phyloP scores from a whole-genome alignment of 202 grass and related monocot species.

The Eragrostis tef region DNA sequence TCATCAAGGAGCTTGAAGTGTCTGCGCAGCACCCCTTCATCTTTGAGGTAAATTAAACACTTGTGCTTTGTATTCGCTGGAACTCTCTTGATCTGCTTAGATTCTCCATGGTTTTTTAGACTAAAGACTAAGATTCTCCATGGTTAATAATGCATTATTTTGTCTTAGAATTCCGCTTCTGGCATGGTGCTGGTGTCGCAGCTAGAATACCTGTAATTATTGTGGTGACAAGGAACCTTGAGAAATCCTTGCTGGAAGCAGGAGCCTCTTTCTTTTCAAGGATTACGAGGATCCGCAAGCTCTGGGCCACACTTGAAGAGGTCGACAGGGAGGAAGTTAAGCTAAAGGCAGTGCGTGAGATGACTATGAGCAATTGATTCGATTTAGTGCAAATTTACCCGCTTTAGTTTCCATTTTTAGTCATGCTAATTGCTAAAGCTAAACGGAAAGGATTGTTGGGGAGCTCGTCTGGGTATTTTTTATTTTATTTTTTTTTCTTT shows the following conservation, averaged over 20 bases:
- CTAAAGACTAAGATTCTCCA: background rate
- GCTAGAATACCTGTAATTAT: constrained; percentile 68
- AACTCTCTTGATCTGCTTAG: background rate
- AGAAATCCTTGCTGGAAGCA: constrained; percentile 64
- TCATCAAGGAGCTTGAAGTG: constrained; percentile 62
- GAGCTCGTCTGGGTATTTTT: no score
- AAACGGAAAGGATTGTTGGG: background rate
- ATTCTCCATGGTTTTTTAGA: background rate
- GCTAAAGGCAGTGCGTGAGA: constrained; percentile 47
- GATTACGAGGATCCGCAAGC: constrained; percentile 69
- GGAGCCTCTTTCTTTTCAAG: constrained; percentile 71
- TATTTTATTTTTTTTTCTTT: background rate
- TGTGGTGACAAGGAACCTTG: constrained; percentile 70
- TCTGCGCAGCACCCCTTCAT: constrained; percentile 70
- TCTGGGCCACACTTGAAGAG: constrained; percentile 62
- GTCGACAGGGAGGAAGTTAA: constrained; percentile 62
- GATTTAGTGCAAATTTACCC: background rate
- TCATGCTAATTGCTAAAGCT: constrained; percentile 8
- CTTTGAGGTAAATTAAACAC: constrained; percentile 61
- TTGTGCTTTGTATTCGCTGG: background rate
- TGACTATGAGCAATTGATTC: constrained; percentile 19
- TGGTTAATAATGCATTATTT: background rate
- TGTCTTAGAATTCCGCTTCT: constrained; percentile 64
- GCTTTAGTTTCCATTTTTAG: background rate
- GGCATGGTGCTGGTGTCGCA: constrained; percentile 70